Evolutionary conservation across 108 stramenopile genomes (phyloP), one percentile per base, ranked within the genome.

Genomic region (Heterococcus sp.): DNA sequence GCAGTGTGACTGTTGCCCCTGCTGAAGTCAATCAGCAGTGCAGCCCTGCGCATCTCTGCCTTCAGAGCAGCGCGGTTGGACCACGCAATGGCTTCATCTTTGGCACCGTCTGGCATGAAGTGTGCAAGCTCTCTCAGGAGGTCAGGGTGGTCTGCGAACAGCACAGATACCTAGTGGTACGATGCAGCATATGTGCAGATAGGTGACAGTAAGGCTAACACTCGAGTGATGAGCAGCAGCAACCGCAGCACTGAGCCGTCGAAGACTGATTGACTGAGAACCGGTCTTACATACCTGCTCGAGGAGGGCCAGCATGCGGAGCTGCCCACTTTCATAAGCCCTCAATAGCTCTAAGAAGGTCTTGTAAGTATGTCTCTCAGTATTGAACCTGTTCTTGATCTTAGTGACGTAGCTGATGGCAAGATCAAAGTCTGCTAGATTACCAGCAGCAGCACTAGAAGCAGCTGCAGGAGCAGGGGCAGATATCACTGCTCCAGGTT

Each of bases 371-470:
- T 75, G 69, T 11, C 97, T 95, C 66, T 97, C 93, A 74, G 89
- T 87, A 0, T 93, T 89, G 75, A 99, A 99, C 28, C 97, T 90
- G 67, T 94, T 93, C 84, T 95, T 95, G 85, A 95, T 97, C 32
- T 92, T 95, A 2, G 94, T 98, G 29, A 98, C 98, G 79, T 99
- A 99, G 83, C 93, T 93, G 38, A 97, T 99, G 65, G 98, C 98
- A 78, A 98, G 97, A 76, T 97, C 95, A 80, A 98, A 98, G 76
- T 98, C 97, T 30, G 95, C 88, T 27, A 93, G 95, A 65, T 78
- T 39, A 8, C 31, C 73, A 1, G 38, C 65, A 64, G 63, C 31
- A n/a, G n/a, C n/a, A n/a, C n/a, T n/a, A n/a, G n/a, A n/a, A n/a
- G n/a, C n/a, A n/a, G n/a, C n/a, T n/a, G 32, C 29, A 21, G 26